phyloP scores from a whole-genome alignment of 306 rosid genomes.

The Ormosia emarginata region DNA sequence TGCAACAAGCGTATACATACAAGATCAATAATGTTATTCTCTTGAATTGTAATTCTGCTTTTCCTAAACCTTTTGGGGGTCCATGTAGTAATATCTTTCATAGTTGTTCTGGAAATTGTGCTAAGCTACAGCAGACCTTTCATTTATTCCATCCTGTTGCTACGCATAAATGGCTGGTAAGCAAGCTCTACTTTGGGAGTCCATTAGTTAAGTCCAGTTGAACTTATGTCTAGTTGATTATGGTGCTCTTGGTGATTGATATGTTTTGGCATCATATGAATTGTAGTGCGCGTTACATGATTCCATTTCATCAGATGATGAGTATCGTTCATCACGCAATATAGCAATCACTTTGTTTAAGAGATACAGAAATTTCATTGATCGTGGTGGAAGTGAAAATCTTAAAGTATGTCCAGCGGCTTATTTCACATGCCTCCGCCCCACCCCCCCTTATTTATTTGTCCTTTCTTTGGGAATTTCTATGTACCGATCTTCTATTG shows the following conservation, averaged over 20 bases:
- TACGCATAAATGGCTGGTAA: constrained; percentile 75
- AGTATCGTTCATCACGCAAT: constrained; percentile 91
- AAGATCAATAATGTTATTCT: constrained; percentile 42
- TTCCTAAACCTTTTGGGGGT: constrained; percentile 19
- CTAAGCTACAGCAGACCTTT: constrained; percentile 39
- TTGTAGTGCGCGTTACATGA: constrained; percentile 65
- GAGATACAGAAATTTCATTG: constrained; percentile 74
- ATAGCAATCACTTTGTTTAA: constrained; percentile 87
- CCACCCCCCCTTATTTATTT: background rate
- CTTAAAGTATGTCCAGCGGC: constrained; percentile 60
- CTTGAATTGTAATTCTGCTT: constrained; percentile 9
- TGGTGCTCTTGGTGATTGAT: constrained; percentile 15
- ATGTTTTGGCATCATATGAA: background rate
- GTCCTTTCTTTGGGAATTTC: background rate
- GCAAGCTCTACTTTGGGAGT: constrained; percentile 10
- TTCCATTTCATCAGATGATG: constrained; percentile 69
- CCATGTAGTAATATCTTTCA: constrained; percentile 25
- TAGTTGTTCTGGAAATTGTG: constrained; percentile 36
- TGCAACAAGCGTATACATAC: constrained; percentile 35
- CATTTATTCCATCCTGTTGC: constrained; percentile 39
- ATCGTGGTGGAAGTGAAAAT: constrained; percentile 93
- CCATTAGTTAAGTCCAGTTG: background rate
- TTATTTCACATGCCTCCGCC: constrained; percentile 17
- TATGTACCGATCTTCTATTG: background rate
- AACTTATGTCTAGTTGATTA: background rate